These are phyloP conservation scores for Boletellus ananiceps DNA, from an alignment of 768 basidiomycete species.

Conservation along the genomic window DNA sequence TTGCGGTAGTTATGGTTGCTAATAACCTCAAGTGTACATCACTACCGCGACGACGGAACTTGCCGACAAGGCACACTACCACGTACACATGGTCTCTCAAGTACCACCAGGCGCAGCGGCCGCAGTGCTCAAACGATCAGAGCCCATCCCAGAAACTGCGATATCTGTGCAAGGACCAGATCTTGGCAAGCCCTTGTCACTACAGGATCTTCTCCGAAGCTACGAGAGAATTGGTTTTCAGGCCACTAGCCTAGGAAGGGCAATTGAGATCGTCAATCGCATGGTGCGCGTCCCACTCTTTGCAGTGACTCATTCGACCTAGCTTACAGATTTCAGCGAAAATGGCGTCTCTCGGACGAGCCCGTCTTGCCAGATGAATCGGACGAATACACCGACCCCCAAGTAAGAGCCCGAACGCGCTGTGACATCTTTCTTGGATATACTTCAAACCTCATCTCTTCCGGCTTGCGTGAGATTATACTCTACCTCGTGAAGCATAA, in stretches of 20 bases:
- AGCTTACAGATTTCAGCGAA: constrained; percentile 47
- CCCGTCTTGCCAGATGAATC: constrained; percentile 66
- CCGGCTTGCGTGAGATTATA: constrained; percentile 91
- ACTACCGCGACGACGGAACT: constrained; percentile 17
- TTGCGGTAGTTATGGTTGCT: neutral
- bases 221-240: constrained; percentile 96
- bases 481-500: constrained; percentile 90
- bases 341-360: constrained; percentile 87
- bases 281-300: constrained; percentile 56
- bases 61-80: constrained; percentile 16
- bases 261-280: constrained; percentile 85
- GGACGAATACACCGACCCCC: constrained; percentile 55
- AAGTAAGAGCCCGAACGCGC: constrained; percentile 63
- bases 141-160: constrained; percentile 59
- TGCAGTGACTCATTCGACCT: neutral
- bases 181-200: constrained; percentile 63
- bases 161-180: constrained; percentile 83
- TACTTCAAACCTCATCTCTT: constrained; percentile 98
- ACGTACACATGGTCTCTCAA: constrained; percentile 9
- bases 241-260: constrained; percentile 86
- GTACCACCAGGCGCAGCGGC: constrained; percentile 61
- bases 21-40: neutral
- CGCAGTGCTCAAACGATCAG: constrained; percentile 75
- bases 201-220: constrained; percentile 65
- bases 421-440: constrained; percentile 95